Evolutionary conservation across 164 flowering plant genomes (phyloP).

Genomic region (Chimonanthus praecox): DNA sequence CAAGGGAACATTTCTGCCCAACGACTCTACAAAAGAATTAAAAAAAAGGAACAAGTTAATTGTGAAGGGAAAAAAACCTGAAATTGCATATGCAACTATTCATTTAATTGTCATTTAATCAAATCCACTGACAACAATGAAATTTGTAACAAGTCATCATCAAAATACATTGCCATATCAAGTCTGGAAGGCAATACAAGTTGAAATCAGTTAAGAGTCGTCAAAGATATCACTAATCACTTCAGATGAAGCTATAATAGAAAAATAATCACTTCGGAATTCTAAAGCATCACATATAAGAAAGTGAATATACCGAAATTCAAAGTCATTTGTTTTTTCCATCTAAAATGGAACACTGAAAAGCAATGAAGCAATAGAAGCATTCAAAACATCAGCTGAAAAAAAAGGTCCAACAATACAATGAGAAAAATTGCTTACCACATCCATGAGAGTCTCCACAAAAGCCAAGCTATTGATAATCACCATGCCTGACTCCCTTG

Average conservation of each 20-base stretch:
- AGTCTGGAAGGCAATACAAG: not conserved
- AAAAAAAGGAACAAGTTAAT: not conserved
- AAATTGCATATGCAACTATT: not conserved
- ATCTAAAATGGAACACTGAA: not conserved
- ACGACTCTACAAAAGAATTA: conserved; percentile 40
- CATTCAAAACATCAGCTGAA: not conserved
- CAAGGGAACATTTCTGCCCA: conserved; percentile 97
- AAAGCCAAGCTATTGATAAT: conserved; percentile 88
- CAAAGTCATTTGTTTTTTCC: not conserved
- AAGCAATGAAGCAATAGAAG: not conserved
- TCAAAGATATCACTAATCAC: too few species aligned
- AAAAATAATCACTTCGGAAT: not conserved
- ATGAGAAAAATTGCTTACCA: conserved; percentile 41
- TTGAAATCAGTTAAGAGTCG: not conserved
- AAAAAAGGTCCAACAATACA: not conserved
- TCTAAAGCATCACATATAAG: not conserved
- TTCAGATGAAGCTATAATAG: not conserved
- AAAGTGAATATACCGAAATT: not conserved
- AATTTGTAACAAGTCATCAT: not conserved
- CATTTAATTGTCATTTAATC: not conserved
- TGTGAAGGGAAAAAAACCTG: too few species aligned
- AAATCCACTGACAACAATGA: not conserved
- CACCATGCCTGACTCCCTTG: conserved; percentile 75
- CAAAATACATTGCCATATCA: not conserved
- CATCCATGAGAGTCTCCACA: conserved; percentile 88